Evolutionary conservation across 176 grass and related monocot genomes (phyloP), one percentile per base, ranked within the genome.

Genomic region (Tillandsia fasciculata): DNA sequence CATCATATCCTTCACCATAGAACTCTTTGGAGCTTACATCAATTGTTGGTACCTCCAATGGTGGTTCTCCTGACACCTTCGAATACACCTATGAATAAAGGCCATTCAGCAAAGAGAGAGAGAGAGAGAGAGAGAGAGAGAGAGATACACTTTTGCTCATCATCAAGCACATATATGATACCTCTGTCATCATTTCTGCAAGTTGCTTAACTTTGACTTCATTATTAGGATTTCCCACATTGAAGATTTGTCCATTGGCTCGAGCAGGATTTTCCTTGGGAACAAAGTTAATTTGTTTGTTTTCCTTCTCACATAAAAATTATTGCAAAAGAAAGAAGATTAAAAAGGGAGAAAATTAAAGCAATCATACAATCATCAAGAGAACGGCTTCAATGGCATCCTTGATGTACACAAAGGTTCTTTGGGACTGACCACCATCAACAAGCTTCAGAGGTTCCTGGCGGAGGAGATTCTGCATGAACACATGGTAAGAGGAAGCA

Each of bases 351-450:
- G 2, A 58, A 51, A 68, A 48, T 22, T 50, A 48, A 5, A 42
- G 4, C 33, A 42, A 42, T 42, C 84, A 56, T 74, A 91, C 94
- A 77, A 99, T 87, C 89, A 99, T 93, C 72, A 99, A 75, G 68
- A 86, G 72, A 78, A 99, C 94, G 74, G 89, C 94, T 93, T 99
- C 94, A 22, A 99, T 93, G 51, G 94, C 94, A 82, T 93, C 94
- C 77, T 93, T 97, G 67, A 97, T 87, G 77, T 90, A 97, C 27
- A 97, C 83, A 83, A 97, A 97, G 51, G 89, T 97, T 89, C 89
- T 83, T 80, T 99, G 89, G 17, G 84, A 90, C 71, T 86, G 77
- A 23, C 94, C 94, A 28, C 94, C 94, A 70, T 99, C 89, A 70
- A 99, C 87, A 71, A 93, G 84, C 70, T 93, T 93, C 70, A 97